Percentiles rank a stretch among this genome's conserved stretches.
Evolutionary conservation across 306 rosid genomes (phyloP).

Genomic region (Mimosa pudica): DNA sequence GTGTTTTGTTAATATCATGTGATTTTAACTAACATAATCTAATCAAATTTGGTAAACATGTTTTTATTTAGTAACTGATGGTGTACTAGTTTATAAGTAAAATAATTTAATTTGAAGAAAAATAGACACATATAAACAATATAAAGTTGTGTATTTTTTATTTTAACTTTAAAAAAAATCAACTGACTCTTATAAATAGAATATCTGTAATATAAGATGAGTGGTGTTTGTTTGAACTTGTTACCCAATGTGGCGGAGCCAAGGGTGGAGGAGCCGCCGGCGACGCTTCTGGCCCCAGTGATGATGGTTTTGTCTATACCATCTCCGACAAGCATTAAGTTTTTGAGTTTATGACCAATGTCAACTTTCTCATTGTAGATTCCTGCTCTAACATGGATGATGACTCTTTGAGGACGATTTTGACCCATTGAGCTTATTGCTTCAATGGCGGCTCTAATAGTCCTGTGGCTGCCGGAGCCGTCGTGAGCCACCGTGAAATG

Average conservation of each 20-base stretch:
- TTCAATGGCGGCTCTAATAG: constrained; percentile 52
- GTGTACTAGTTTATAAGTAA: no score
- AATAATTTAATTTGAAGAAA: no score
- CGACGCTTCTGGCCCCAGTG: constrained; percentile 47
- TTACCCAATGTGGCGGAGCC: constrained; percentile 72
- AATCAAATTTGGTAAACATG: no score
- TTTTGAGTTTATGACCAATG: constrained; percentile 42
- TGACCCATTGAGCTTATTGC: constrained; percentile 46
- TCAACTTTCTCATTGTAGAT: constrained; percentile 60
- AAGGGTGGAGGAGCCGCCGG: constrained; percentile 49
- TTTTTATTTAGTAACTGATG: no score
- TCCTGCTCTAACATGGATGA: constrained; percentile 60
- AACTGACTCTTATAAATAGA: no score
- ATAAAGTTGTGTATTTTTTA: no score
- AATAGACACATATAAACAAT: no score
- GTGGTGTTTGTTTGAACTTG: background rate
- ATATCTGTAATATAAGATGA: no score
- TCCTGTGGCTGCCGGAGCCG: constrained; percentile 58
- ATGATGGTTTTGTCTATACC: constrained; percentile 64
- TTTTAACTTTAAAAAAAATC: no score
- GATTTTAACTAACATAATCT: no score
- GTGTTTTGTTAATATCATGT: no score
- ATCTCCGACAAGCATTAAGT: constrained; percentile 75
- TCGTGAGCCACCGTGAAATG: constrained; percentile 61
- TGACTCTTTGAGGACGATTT: constrained; percentile 36